Evolutionary conservation across 345 rosid genomes (phyloP), one percentile per base, ranked within the genome.

Genomic region (Hibiscus tridactylites): DNA sequence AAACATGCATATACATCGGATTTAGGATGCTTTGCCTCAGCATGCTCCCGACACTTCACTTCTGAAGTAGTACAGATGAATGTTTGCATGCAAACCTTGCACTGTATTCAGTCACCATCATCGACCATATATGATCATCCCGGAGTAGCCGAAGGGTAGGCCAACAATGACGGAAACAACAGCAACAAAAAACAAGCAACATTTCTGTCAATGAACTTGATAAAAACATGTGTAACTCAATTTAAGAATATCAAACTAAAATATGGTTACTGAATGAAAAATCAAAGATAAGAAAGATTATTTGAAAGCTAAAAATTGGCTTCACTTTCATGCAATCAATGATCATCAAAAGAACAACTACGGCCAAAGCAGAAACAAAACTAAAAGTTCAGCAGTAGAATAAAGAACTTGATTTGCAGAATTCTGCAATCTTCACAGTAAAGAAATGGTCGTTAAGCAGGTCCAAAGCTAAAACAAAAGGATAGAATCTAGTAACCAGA

Each of bases 31-130:
- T 78, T 78, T 2, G 79, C 79, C 67, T 78, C 79, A 1, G 82
- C 84, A 39, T 78, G 84, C 37, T 78, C 82, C 39, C 79, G 64
- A 50, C 82, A 75, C 74, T 78, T 78, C 75, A 78, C 82, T 66
- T 78, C 82, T n/a, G 78, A 31, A 29, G 78, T 78, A 54, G 84
- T 81, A 29, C 82, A 76, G 3, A 73, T 75, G 82, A 81, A 78
- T 65, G 84, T 75, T 71, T 78, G 82, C 80, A 78, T 78, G 78
- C 84, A 78, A 61, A 76, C 82, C 76, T 78, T 75, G 82, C 82
- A 81, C 74, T 81, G 71, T 65, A 73, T 35, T 57, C 47, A 29
- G 6, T 16, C 24, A 60, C 46, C 49, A 71, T 29, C 44, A 71
- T 60, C 60, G 16, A 47, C 46, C 49, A 44, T n/a, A 24, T 57